Evolutionary conservation across 73 alveolate genomes (phyloP).

Genomic region (Stentor roeselii): DNA sequence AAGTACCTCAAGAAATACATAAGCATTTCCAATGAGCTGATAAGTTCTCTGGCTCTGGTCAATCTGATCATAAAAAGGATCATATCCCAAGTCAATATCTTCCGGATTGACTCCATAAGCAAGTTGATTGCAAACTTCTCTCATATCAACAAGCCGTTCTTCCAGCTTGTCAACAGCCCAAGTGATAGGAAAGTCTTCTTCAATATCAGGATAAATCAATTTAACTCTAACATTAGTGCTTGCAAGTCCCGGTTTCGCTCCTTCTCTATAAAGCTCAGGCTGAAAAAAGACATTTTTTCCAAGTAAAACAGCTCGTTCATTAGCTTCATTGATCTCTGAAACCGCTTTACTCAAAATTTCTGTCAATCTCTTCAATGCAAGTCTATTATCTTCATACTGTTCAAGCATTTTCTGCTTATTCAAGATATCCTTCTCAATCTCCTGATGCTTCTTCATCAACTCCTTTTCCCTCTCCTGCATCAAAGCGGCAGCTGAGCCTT

Average conservation of each 20-base stretch:
- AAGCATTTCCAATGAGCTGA: slow-evolving; percentile 19
- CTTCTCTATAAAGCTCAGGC: slow-evolving; percentile 37
- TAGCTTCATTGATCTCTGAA: slow-evolving; percentile 61
- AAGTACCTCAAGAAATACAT: slow-evolving; percentile 11
- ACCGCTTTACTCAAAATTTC: slow-evolving; percentile 40
- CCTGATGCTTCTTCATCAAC: slow-evolving; percentile 45
- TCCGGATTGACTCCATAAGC: neutral
- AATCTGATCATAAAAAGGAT: slow-evolving; percentile 86
- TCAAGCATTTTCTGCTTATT: slow-evolving; percentile 38
- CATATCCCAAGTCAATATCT: slow-evolving; percentile 36
- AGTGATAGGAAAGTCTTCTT: slow-evolving; percentile 38
- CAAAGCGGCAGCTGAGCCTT: neutral
- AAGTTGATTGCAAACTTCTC: slow-evolving; percentile 11
- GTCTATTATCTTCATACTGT: slow-evolving; percentile 43
- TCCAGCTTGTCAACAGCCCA: slow-evolving; percentile 59
- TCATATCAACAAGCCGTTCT: slow-evolving; percentile 41
- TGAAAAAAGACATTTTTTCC: slow-evolving; percentile 35
- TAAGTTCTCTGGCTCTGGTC: slow-evolving; percentile 43
- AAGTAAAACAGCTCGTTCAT: slow-evolving; percentile 52
- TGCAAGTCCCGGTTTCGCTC: slow-evolving; percentile 37
- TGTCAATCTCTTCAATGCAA: slow-evolving; percentile 37
- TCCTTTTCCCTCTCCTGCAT: slow-evolving; percentile 31
- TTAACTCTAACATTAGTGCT: slow-evolving; percentile 48
- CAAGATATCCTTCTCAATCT: slow-evolving; percentile 49
- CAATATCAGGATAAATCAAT: slow-evolving; percentile 32